Evolutionary conservation across 1,139 yeast genomes (phyloP), one percentile per base, ranked within the genome.

Genomic region (Hyphopichia fennica): DNA sequence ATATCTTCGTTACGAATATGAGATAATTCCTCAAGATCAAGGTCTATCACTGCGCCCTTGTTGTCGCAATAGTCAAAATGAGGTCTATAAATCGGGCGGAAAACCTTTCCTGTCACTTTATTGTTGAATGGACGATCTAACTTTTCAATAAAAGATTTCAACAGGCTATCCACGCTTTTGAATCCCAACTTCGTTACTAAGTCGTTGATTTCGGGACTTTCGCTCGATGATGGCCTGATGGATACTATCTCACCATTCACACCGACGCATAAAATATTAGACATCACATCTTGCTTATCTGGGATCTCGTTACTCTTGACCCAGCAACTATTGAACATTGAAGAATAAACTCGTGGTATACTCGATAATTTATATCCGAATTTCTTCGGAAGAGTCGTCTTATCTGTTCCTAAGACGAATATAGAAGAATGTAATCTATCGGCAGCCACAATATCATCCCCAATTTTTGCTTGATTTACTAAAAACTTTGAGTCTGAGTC

Each of bases 181-280:
- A 18, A 13, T n/a, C 37, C 45, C 39, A 53, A 34, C 4, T 38
- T 35, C 2, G 36, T 28, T 8, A 42, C 41, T 14, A 65, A 39
- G 0, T 46, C 42, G 1, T 35, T 35, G 32, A 51, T 41, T 36
- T 53, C 63, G 3, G 40, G 40, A 13, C 47, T 49, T 19, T 50
- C 41, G 1, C 48, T 40, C 1, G 41, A 18, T 3, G 57, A 45
- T 3, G 55, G 48, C 32, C 67, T 50, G 7, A 69, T 42, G 6
- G 54, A 42, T 5, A 66, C 60, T 4, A 79, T 51, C 41, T 79
- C 82, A 1, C 86, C 86, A 50, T 71, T 73, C 4, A 79, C 65
- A 0, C 82, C 73, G 15, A 67, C 76, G 41, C 72, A 61, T 2
- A 80, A 48, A 3, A 77, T 49, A 10, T n/a, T 34, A 9, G 29